Evolutionary conservation across 345 rosid genomes (phyloP).

Genomic region (Pelargonium nanum): DNA sequence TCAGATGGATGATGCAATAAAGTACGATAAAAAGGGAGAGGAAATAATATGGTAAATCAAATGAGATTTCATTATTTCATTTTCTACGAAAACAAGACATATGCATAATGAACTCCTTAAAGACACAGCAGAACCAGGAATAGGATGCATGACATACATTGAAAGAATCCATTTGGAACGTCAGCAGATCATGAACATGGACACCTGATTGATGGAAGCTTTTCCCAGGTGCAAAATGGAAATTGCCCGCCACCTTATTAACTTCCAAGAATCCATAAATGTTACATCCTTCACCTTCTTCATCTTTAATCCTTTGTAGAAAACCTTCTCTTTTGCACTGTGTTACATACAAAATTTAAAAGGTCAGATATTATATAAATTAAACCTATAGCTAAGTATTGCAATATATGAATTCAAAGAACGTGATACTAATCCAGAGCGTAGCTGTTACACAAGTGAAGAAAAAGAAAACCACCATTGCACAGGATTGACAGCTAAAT

Average conservation of each 20-base stretch:
- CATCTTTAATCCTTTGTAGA: constrained; percentile 76
- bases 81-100: neutral
- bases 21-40: neutral
- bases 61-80: neutral
- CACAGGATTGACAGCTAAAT: neutral
- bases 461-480: neutral
- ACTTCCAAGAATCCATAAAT: constrained; percentile 87
- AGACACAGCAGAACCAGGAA: neutral
- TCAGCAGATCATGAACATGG: constrained; percentile 77
- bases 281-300: constrained; percentile 96
- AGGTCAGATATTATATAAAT: neutral
- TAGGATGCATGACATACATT: constrained; percentile 42
- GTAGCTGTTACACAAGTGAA: neutral
- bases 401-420: neutral
- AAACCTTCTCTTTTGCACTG: constrained; percentile 97
- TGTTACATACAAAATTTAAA: constrained; percentile 6
- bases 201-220: constrained; percentile 88
- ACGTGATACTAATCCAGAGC: no score
- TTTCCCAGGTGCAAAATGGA: constrained; percentile 97
- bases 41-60: neutral
- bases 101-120: neutral
- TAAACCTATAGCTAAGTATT: no score
- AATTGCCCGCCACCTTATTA: constrained; percentile 91
- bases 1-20: constrained; percentile 1
- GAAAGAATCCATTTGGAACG: constrained; percentile 75